Percentiles rank a stretch among this genome's conserved stretches.
Conservation (phyloP, 176 grass and related monocot genomes). For the Triticum timopheevii region DNA sequence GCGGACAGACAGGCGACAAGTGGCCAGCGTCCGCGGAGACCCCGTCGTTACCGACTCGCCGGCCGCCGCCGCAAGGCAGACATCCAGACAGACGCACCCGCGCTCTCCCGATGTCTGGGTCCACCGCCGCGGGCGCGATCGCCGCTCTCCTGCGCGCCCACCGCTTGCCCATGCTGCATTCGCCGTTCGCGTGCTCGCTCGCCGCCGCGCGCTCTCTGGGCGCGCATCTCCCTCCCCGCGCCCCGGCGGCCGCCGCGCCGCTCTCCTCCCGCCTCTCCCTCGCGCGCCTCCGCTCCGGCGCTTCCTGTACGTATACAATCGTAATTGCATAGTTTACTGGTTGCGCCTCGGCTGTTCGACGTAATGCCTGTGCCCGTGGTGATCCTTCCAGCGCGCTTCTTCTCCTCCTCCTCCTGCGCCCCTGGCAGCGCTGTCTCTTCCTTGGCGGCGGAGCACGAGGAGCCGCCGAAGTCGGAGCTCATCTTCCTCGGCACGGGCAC, state of each 20-base stretch:
- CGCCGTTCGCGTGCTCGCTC: background rate
- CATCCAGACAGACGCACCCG: background rate
- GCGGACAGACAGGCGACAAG: constrained; percentile 11
- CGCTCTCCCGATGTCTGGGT: constrained; percentile 21
- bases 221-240: background rate
- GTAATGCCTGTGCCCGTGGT: constrained; percentile 12
- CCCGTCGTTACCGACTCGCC: constrained; percentile 4
- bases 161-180: background rate
- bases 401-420: background rate
- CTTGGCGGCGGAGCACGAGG: background rate
- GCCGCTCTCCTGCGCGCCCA: constrained; percentile 17
- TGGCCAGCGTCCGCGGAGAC: background rate
- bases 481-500: constrained; percentile 97
- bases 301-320: background rate
- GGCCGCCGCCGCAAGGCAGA: background rate
- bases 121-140: constrained; percentile 21
- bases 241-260: background rate
- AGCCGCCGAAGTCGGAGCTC: constrained; percentile 54
- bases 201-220: background rate
- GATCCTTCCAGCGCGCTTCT: constrained; percentile 25
- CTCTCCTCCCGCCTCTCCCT: background rate
- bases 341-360: constrained; percentile 27
- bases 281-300: constrained; percentile 25
- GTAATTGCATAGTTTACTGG: background rate
- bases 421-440: background rate